phyloP scores from a whole-genome alignment of 768 basidiomycete species.

The Suillus variegatus region DNA sequence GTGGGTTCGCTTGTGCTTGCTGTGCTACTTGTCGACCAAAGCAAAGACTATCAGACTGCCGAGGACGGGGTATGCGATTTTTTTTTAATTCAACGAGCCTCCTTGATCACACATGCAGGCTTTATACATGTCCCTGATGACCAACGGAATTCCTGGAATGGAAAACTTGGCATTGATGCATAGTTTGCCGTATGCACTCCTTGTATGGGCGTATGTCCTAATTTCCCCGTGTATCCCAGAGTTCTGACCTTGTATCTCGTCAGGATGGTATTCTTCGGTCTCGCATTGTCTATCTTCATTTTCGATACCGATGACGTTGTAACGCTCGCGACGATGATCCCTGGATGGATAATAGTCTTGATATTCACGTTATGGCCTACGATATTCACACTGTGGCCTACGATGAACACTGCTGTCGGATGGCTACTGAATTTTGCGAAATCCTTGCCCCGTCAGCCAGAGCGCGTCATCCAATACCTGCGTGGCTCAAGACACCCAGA shows the following conservation, averaged over 20 bases:
- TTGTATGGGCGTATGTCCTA: constrained; percentile 32
- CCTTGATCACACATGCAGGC: constrained; percentile 13
- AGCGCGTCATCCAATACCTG: background rate
- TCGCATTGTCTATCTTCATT: constrained; percentile 26
- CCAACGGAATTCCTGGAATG: constrained; percentile 20
- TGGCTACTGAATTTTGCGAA: background rate
- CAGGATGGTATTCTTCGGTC: constrained; percentile 32
- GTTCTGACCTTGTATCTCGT: background rate
- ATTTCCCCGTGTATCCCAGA: background rate
- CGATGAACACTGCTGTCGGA: background rate
- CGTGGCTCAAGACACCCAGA: background rate
- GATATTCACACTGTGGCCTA: constrained; percentile 23
- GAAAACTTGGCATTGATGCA: constrained; percentile 34
- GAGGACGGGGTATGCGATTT: constrained; percentile 21
- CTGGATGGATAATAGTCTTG: constrained; percentile 19
- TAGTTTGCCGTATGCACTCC: constrained; percentile 34
- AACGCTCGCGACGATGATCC: constrained; percentile 16
- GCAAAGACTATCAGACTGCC: constrained; percentile 20
- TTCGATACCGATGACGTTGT: constrained; percentile 18
- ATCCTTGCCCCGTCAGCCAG: background rate
- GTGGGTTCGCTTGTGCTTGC: constrained; percentile 37
- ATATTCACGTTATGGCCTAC: constrained; percentile 25
- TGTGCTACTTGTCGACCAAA: constrained; percentile 37
- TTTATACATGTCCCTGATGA: constrained; percentile 21
- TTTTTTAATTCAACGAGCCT: constrained; percentile 13